A percentile compares a stretch with the other conserved stretches of the same genome.
These are phyloP conservation scores for Claviceps africana DNA, from an alignment of 2,329 filamentous ascomycete genomes.

Conservation along the genomic window DNA sequence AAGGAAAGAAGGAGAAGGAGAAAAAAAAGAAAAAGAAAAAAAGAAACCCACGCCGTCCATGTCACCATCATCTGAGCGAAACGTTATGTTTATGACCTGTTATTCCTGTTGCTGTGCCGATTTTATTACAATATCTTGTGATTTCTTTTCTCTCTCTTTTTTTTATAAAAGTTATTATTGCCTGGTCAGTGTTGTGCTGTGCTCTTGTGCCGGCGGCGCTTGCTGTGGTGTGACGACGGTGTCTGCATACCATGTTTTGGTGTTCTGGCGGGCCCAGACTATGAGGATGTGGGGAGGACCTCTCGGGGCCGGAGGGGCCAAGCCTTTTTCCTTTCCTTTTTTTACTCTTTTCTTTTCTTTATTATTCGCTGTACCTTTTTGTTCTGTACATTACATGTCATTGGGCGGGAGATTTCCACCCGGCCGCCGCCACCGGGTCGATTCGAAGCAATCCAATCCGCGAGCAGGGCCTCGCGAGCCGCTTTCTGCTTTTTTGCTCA, in stretches of 20 bases:
- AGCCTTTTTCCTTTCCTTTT: background rate
- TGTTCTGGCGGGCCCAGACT: background rate
- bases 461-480: too few relatives aligned
- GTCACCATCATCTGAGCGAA: constrained; percentile 1
- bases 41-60: background rate
- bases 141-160: too few relatives aligned
- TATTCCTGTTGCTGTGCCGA: constrained; percentile 2
- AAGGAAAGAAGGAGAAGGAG: background rate
- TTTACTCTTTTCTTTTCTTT: background rate
- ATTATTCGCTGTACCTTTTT: too few relatives aligned
- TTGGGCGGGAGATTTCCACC: too few relatives aligned
- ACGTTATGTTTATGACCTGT: constrained; percentile 2
- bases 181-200: constrained; percentile 5
- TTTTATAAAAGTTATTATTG: constrained; percentile 6
- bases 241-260: constrained; percentile 1
- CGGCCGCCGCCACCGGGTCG: too few relatives aligned
- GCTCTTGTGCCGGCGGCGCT: background rate
- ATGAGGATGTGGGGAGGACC: background rate
- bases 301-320: background rate
- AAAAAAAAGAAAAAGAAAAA: background rate
- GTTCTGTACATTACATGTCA: too few relatives aligned
- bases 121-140: constrained; percentile 1
- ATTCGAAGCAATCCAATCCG: too few relatives aligned
- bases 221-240: constrained; percentile 3
- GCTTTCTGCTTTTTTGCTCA: too few relatives aligned